Evolutionary conservation across 768 basidiomycete species (phyloP), one percentile per base, ranked within the genome.

Genomic region (Chalciporus piperatus): DNA sequence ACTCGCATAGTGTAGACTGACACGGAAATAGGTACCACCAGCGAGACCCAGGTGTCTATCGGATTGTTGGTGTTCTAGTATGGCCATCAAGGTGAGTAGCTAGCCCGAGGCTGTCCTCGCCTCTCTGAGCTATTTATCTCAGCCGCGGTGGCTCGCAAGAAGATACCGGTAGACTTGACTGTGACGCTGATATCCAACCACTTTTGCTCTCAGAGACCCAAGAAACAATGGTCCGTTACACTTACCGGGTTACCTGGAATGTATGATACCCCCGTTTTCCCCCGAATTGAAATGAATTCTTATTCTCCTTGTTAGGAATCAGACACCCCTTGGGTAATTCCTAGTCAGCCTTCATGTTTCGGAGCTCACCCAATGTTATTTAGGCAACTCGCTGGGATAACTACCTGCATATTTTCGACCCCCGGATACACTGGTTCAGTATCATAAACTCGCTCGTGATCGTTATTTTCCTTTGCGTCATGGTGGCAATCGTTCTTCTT

Each of bases 311-410:
- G 50, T 28, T 55, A 92, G 90, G 78, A 85, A 79, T 95, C 92
- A 23, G 82, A 85, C 54, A 91, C 89, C 11, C 87, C 88, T 47
- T 93, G 90, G 90, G 87, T 85, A 67, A 48, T 67, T 50, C 4
- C 33, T 35, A 49, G 37, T 28, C 2, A 9, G 2, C 11, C 22
- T 47, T 49, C 23, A 17, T 46, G 17, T 14, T 19, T 16, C 22
- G 19, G 33, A 37, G 14, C 42, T 46, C 23, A 30, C 22, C 43
- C 60, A 9, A 67, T 64, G 0, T 59, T 41, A 49, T 17, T 14
- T 71, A 92, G 92, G 95, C 93, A 5, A 91, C 94, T 4, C 79
- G 96, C 45, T 98, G 96, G 95, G 96, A 98, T 66, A 88, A 87
- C 61, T 98, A 98, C 66, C 81, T 98, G 17, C 92, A 93, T 60